Conservation (phyloP, 257 asterid species). For the Coffea eugenioides region DNA sequence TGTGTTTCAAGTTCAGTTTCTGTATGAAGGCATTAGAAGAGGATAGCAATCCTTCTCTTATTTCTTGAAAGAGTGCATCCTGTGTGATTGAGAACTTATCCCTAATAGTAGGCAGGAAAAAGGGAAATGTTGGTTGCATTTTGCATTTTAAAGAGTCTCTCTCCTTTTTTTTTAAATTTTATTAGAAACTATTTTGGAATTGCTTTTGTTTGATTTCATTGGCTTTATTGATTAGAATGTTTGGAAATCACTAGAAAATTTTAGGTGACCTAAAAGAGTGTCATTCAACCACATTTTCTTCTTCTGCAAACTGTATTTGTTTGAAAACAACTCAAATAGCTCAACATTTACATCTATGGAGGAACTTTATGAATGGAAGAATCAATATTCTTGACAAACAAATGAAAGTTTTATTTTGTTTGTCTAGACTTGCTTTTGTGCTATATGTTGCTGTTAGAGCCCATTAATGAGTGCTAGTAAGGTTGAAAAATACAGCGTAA, state of each 20-base stretch:
- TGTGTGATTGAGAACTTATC: not conserved
- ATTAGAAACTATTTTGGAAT: not conserved
- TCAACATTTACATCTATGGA: not conserved
- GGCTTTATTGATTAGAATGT: not conserved
- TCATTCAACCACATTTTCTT: not conserved
- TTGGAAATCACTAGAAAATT: not conserved
- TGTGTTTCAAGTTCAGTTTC: not conserved
- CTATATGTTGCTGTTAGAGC: not conserved
- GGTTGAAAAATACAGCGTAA: not conserved
- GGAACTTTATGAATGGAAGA: not conserved
- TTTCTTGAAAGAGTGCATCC: not conserved
- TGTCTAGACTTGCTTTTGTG: not conserved
- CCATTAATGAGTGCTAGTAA: not conserved
- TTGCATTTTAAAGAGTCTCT: not conserved
- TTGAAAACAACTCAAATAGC: not conserved
- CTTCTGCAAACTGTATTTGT: not conserved
- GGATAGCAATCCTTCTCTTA: not conserved
- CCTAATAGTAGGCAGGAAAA: not conserved
- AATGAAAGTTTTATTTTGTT: not conserved
- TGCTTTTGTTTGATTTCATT: slow-evolving; percentile 1
- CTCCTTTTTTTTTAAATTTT: not conserved
- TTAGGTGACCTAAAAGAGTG: not conserved
- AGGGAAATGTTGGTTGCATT: not conserved
- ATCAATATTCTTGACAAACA: not conserved
- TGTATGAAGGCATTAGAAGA: not conserved